Evolutionary conservation across 768 basidiomycete genomes (phyloP).

Genomic region (Boletus vermiculosoides): DNA sequence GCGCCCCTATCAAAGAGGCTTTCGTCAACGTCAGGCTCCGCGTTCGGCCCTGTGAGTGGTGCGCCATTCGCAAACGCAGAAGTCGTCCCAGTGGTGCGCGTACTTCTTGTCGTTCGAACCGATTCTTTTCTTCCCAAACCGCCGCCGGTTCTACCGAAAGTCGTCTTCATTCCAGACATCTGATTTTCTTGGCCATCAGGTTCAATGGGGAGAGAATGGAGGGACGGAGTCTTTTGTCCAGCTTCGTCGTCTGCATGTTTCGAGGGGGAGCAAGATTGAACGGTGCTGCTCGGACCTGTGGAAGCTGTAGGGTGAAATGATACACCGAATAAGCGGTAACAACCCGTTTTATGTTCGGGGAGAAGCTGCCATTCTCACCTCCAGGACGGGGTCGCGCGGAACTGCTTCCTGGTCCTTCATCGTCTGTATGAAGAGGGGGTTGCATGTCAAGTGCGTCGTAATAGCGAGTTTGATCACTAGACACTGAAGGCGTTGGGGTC

Average conservation of each 20-base stretch:
- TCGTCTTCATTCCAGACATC: not conserved
- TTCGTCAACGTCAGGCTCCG: slow-evolving; percentile 42
- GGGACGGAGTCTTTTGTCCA: slow-evolving; percentile 12
- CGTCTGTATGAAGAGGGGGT: not conserved
- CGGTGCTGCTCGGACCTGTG: not conserved
- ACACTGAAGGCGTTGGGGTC: slow-evolving; percentile 13
- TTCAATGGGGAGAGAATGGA: slow-evolving; percentile 26
- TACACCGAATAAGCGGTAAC: not conserved
- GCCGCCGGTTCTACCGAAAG: not conserved
- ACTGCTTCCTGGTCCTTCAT: not conserved
- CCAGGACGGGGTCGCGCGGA: not conserved
- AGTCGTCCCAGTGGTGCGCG: slow-evolving; percentile 10
- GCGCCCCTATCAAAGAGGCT: slow-evolving; percentile 41
- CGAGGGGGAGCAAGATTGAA: not conserved
- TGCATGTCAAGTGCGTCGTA: slow-evolving; percentile 46
- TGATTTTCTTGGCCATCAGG: slow-evolving; percentile 4
- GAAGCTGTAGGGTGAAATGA: not conserved
- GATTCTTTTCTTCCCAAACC: slow-evolving; percentile 21
- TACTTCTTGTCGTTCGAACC: slow-evolving; percentile 23
- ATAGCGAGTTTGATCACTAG: slow-evolving; percentile 40
- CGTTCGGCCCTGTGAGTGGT: slow-evolving; percentile 48
- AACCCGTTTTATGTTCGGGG: not conserved
- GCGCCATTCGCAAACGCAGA: slow-evolving; percentile 53
- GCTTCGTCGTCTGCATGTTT: not conserved
- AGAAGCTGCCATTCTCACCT: slow-evolving; percentile 2